Evolutionary conservation across 305 asterid species (phyloP).

Genomic region (Withania somnifera): DNA sequence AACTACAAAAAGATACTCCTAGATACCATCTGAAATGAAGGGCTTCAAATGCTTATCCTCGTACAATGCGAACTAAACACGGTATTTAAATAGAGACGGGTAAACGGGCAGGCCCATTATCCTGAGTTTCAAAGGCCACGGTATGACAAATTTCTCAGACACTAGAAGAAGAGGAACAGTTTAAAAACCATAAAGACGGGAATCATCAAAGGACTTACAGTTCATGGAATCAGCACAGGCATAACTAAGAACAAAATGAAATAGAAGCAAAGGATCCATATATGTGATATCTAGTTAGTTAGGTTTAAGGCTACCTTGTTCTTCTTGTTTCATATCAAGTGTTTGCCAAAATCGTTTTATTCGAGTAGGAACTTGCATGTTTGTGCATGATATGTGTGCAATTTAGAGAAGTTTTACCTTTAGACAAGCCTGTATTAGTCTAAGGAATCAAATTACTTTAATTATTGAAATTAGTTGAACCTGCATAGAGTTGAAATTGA

Average conservation of each 20-base stretch:
- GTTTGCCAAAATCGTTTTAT: background rate
- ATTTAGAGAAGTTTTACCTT: background rate
- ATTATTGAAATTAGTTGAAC: background rate
- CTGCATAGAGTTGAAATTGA: background rate
- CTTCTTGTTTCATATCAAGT: background rate
- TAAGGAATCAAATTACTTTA: background rate
- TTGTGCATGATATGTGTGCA: background rate
- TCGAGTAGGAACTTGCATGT: background rate
- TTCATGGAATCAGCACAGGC: background rate
- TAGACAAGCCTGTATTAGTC: background rate
- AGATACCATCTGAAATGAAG: background rate
- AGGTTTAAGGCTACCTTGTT: background rate
- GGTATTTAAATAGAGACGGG: background rate
- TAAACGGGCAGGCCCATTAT: background rate
- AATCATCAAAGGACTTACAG: background rate
- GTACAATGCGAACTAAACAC: background rate
- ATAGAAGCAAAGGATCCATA: background rate
- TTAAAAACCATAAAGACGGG: background rate
- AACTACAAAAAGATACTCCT: background rate
- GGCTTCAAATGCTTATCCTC: background rate
- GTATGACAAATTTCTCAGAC: background rate
- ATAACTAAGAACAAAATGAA: background rate
- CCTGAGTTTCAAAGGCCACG: background rate
- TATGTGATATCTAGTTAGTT: background rate
- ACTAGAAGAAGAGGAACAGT: background rate